Conservation (phyloP, 331 rosid species). For the Pyracantha coccinea region DNA sequence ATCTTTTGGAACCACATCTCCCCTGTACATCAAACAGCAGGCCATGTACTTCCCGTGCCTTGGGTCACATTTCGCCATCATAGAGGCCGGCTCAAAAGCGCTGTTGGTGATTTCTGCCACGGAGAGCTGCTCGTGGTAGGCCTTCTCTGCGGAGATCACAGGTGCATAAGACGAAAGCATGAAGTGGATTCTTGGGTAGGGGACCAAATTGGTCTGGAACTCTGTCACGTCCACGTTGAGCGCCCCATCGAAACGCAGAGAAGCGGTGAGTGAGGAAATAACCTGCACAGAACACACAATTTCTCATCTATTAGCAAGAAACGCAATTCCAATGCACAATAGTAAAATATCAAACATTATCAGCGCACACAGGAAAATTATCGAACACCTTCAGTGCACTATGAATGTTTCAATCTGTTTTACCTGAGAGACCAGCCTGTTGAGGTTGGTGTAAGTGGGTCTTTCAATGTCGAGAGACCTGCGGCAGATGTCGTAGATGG, state of each 20-base stretch:
- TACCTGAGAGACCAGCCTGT: constrained; percentile 43
- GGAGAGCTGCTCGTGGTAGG: constrained; percentile 42
- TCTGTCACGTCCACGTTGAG: constrained; percentile 41
- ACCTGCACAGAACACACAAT: constrained; percentile 17
- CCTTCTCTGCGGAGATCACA: constrained; percentile 36
- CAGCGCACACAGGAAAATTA: not conserved
- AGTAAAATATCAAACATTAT: not conserved
- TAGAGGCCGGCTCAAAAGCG: constrained; percentile 34
- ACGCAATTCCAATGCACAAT: not conserved
- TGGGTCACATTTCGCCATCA: constrained; percentile 46
- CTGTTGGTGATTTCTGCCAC: constrained; percentile 41
- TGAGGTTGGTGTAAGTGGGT: constrained; percentile 42
- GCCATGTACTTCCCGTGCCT: constrained; percentile 44
- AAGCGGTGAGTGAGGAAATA: constrained; percentile 33
- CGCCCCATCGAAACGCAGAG: constrained; percentile 40
- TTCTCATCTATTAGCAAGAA: not conserved
- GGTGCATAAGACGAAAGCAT: constrained; percentile 46
- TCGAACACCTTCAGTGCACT: not conserved
- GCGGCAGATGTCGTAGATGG: constrained; percentile 38
- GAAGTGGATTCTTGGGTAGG: constrained; percentile 40
- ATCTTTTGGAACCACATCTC: constrained; percentile 38
- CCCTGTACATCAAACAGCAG: constrained; percentile 42
- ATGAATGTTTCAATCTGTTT: not conserved
- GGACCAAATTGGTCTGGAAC: constrained; percentile 42
- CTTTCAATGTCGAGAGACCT: constrained; percentile 36